Evolutionary conservation across 2,329 filamentous ascomycete genomes (phyloP).

Genomic region (Aspergillus puulaauensis): DNA sequence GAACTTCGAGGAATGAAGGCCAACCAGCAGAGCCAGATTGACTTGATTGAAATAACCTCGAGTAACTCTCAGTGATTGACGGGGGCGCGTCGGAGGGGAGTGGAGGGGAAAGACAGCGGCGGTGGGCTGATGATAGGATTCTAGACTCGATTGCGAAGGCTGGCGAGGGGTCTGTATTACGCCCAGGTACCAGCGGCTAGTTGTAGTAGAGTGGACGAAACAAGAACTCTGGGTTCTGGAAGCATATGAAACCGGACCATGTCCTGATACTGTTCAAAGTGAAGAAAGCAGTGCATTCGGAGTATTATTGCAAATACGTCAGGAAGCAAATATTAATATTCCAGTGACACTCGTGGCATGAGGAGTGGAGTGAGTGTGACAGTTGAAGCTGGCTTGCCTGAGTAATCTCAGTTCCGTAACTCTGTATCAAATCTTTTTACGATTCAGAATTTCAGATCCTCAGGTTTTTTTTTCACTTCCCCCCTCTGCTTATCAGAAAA

Average conservation of each 20-base stretch:
- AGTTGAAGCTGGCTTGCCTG: neutral
- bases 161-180: constrained; percentile 1
- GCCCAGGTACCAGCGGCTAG: neutral
- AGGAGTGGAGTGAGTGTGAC: too few relatives aligned
- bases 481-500: constrained; percentile 18
- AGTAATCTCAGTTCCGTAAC: neutral
- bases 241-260: too few relatives aligned
- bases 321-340: neutral
- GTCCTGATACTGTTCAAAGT: neutral
- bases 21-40: constrained; percentile 5
- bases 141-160: constrained; percentile 14
- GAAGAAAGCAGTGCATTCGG: neutral
- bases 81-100: neutral
- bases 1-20: neutral
- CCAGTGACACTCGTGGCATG: too few relatives aligned
- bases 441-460: constrained; percentile 1
- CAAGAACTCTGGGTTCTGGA: neutral
- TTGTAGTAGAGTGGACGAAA: neutral
- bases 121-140: constrained; percentile 14
- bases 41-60: neutral
- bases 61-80: constrained; percentile 3
- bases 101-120: neutral
- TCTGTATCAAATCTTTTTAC: constrained; percentile 2
- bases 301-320: neutral
- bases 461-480: constrained; percentile 12